A percentile compares a stretch with the other conserved stretches of the same genome.
Conservation (phyloP, 2,329 filamentous ascomycete species). For the Metarhizium guizhouense region DNA sequence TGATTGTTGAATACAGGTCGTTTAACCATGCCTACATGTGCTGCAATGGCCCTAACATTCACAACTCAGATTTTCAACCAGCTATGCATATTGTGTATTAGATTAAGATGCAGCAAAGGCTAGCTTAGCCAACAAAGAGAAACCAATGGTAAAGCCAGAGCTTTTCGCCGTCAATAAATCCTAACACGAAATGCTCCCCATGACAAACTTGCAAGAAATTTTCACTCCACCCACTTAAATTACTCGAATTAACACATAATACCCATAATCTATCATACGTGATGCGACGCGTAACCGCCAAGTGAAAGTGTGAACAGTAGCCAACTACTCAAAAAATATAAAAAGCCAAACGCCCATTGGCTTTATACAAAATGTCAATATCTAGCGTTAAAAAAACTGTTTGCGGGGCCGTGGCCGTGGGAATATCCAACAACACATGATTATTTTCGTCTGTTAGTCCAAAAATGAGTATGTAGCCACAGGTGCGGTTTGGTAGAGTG, state of each 20-base stretch:
- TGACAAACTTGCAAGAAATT: background rate
- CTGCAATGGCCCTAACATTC: background rate
- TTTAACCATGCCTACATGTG: background rate
- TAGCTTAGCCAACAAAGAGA: background rate
- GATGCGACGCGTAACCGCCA: slow-evolving; percentile 1
- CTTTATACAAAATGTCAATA: background rate
- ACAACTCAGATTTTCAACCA: too few species aligned
- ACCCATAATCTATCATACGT: slow-evolving; percentile 5
- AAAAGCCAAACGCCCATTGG: slow-evolving; percentile 5
- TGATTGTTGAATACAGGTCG: background rate
- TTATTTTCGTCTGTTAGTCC: background rate
- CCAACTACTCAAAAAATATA: slow-evolving; percentile 2
- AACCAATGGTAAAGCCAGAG: background rate
- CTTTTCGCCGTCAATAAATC: background rate
- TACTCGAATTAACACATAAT: slow-evolving; percentile 3
- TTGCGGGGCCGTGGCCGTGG: background rate
- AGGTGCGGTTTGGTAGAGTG: background rate
- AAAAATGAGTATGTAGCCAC: slow-evolving; percentile 9
- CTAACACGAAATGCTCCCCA: background rate
- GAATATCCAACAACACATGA: slow-evolving; percentile 11
- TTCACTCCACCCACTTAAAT: slow-evolving; percentile 1
- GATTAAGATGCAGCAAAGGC: background rate
- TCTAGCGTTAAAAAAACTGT: slow-evolving; percentile 3
- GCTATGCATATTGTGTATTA: background rate
- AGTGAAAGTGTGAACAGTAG: background rate